Evolutionary conservation across 2,329 filamentous ascomycete species (phyloP).

Genomic region (Claviceps fusiformis): DNA sequence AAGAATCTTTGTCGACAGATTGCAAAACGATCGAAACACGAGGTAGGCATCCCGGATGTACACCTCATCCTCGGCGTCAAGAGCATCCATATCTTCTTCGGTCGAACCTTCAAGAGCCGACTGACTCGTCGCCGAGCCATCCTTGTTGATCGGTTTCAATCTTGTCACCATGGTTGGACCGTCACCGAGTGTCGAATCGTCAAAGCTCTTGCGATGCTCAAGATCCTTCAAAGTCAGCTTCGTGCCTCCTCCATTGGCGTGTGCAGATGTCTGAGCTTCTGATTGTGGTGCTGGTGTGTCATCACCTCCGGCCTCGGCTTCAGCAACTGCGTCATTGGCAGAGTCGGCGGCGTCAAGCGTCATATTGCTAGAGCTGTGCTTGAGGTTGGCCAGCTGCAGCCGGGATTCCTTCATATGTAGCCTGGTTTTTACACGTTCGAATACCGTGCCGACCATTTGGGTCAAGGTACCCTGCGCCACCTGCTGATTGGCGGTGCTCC

Average conservation of each 20-base stretch:
- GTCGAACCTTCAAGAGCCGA: constrained; percentile 38
- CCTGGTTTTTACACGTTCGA: constrained; percentile 80
- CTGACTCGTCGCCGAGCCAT: constrained; percentile 32
- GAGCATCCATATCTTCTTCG: constrained; percentile 43
- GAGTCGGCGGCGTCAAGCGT: constrained; percentile 35
- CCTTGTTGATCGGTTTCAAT: constrained; percentile 34
- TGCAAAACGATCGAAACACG: constrained; percentile 95
- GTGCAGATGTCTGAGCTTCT: constrained; percentile 16
- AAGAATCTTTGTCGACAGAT: constrained; percentile 84
- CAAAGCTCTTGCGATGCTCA: constrained; percentile 54
- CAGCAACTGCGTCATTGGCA: constrained; percentile 23
- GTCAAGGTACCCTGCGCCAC: constrained; percentile 93
- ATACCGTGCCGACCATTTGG: constrained; percentile 97
- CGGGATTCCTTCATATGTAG: constrained; percentile 78
- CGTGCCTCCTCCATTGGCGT: constrained; percentile 25
- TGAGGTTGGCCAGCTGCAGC: constrained; percentile 39
- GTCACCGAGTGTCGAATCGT: constrained; percentile 53
- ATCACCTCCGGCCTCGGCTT: constrained; percentile 20
- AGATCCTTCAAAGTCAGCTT: constrained; percentile 55
- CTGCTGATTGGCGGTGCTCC: constrained; percentile 88
- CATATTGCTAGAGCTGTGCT: constrained; percentile 37
- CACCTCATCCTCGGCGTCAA: constrained; percentile 76
- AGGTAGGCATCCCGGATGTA: constrained; percentile 96
- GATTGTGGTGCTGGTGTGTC: constrained; percentile 21
- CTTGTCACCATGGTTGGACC: constrained; percentile 55